Evolutionary conservation across 2,329 filamentous ascomycete genomes (phyloP), one percentile per base, ranked within the genome.

Genomic region (Penicillium sp.): DNA sequence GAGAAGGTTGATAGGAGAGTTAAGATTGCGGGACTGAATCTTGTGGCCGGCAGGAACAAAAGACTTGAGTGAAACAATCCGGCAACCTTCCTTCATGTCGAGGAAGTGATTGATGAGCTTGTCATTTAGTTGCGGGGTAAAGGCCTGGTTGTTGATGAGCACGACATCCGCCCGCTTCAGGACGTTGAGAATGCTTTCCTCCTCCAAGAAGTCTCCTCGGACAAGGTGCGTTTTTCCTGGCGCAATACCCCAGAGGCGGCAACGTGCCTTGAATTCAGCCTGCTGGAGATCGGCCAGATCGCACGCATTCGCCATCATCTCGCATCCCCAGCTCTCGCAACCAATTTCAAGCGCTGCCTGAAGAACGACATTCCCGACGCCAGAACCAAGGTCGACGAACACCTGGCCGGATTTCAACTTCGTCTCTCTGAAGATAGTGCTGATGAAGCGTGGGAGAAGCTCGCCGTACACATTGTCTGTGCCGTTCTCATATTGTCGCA

Each of bases 121-220:
- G 59, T 87, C 84, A 67, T 97, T 98, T 39, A 96, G 78, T 54
- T 84, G 77, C 10, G 90, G 84, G 4, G 84, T 90, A 67, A 98
- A 98, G 2, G 89, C 93, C 68, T 97, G 90, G 69, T 98, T 98
- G 73, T 98, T 98, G 56, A 97, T 91, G 17, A 98, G 78, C 13
- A 98, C 80, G n/a, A 97, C 90, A 62, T 98, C 93, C 2, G 93
- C 91, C 39, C 83, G 80, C 63, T 85, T 84, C 34, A 98, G 75
- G 6, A 83, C 83, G 16, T 81, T 76, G 44, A 83, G 76, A 33
- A 96, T 87, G 42, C 75, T 74, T 11, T 77, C 64, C 52, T 85
- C 86, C 50, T 82, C 80, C 7, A 89, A 80, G 58, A 98, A 96
- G 61, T 95, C 87, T 7, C 88, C 93, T 29, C 83, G 75, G 47